Base-by-base conservation (phyloP, 345 rosid genomes). In the Gossypium stocksii region DNA sequence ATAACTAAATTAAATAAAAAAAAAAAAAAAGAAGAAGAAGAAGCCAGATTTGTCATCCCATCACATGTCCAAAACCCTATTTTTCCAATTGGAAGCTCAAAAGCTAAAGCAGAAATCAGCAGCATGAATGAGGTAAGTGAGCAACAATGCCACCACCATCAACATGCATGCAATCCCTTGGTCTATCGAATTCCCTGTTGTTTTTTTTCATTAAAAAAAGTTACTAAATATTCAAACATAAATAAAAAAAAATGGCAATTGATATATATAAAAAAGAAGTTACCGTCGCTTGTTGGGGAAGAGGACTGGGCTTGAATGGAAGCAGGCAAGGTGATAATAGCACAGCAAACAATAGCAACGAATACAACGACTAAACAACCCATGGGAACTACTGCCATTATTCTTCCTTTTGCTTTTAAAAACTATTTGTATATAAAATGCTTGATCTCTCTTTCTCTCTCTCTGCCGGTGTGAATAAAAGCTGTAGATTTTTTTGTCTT, bases 81-180 rank as follows among this genome's bases (percentile, higher is more conserved):
- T 34, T 60, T 7, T 23, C 49, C 4, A 41, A n/a, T 19, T 60
- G 48, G 41, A 7, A 52, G 41, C 10, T 80, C 56, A 81, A 56
- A 71, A 75, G 72, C 29, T 70, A 70, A 19, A 75, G 61, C 77
- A 41, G 52, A 81, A 62, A 74, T 86, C 88, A 5, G 82, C 83
- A 0, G 79, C 62, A 73, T 90, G 97, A 75, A 91, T 94, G 79
- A 90, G 87, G 77, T 92, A 94, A 5, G 97, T 94, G 74, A 94
- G 89, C 74, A 84, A 91, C 81, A 94, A 78, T 0, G 98, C 98
- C 87, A 92, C 87, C 88, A 87, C 27, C 98, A 92, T 92, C 59
- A 94, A 86, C 83, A 88, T 83, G 79, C 82, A 94, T 2, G 97
- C 97, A 66, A 94, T 81, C 51, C 92, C 95, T 85, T 94, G 98